Conservation (phyloP, 2,329 filamentous ascomycete genomes). For the Phoma sp. region DNA sequence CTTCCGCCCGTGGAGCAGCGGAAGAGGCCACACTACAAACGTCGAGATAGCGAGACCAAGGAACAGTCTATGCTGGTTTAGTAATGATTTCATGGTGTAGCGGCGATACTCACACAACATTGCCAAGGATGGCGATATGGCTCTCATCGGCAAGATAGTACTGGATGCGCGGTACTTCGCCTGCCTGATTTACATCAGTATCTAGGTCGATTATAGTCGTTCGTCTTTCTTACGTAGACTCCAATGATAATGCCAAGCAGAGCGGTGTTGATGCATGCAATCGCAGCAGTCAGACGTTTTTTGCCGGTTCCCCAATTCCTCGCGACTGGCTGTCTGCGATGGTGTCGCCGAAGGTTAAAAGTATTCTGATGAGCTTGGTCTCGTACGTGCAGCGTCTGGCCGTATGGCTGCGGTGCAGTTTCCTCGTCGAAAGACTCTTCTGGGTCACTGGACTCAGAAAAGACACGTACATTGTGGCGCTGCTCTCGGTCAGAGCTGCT, state of each 20-base stretch:
- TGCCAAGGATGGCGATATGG: slow-evolving; percentile 73
- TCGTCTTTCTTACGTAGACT: slow-evolving; percentile 62
- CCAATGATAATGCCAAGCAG: slow-evolving; percentile 73
- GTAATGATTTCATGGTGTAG: not conserved
- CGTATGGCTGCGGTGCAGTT: slow-evolving; percentile 19
- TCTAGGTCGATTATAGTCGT: not conserved
- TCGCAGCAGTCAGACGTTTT: slow-evolving; percentile 71
- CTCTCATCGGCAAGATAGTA: slow-evolving; percentile 74
- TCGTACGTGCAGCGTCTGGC: slow-evolving; percentile 28
- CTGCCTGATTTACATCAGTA: slow-evolving; percentile 54
- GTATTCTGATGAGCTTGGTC: slow-evolving; percentile 41
- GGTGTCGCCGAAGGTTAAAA: slow-evolving; percentile 51
- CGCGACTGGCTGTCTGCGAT: slow-evolving; percentile 69
- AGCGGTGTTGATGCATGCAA: slow-evolving; percentile 75
- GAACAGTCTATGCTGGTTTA: slow-evolving; percentile 59
- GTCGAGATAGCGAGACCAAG: slow-evolving; percentile 73
- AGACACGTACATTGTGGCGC: slow-evolving; percentile 3
- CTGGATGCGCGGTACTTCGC: slow-evolving; percentile 78
- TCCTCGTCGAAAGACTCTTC: slow-evolving; percentile 31
- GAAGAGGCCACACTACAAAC: slow-evolving; percentile 74
- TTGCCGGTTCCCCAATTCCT: slow-evolving; percentile 72
- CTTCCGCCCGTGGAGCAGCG: slow-evolving; percentile 76
- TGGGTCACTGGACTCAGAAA: slow-evolving; percentile 18
- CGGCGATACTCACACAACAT: slow-evolving; percentile 60
- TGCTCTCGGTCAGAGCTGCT: slow-evolving; percentile 4